phyloP scores from a whole-genome alignment of 2,329 filamentous ascomycete species.

The Colletotrichum costaricense region DNA sequence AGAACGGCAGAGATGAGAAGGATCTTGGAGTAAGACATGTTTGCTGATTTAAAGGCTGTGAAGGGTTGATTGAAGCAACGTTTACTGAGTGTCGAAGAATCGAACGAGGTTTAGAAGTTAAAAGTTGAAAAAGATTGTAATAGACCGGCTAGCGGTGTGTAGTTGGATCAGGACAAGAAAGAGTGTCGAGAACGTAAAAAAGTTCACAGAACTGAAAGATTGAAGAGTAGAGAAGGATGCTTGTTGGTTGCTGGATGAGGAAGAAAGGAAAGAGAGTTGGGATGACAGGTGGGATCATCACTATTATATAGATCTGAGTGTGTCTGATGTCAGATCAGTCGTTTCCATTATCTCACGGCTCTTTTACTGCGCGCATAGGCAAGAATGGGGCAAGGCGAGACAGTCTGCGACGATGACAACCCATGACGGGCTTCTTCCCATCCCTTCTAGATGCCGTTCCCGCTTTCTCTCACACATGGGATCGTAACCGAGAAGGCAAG shows the following conservation, averaged over 20 bases:
- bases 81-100: constrained; percentile 23
- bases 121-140: constrained; percentile 33
- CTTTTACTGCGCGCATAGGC: background rate
- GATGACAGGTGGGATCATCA: constrained; percentile 5
- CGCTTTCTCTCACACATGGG: background rate
- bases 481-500: background rate
- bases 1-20: constrained; percentile 53
- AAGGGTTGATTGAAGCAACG: background rate
- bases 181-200: constrained; percentile 45
- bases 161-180: constrained; percentile 36
- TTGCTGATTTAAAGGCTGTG: constrained; percentile 34
- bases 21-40: constrained; percentile 55
- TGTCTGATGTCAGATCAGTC: background rate
- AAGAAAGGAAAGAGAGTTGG: constrained; percentile 17
- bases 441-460: background rate
- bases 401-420: constrained; percentile 27
- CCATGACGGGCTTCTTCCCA: constrained; percentile 1
- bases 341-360: constrained; percentile 10
- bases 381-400: constrained; percentile 14
- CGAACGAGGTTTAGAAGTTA: constrained; percentile 9
- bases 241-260: constrained; percentile 41
- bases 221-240: constrained; percentile 41
- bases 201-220: constrained; percentile 53
- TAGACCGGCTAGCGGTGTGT: constrained; percentile 38
- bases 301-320: constrained; percentile 18